phyloP scores from a whole-genome alignment of 805 yeast species.

The Candida ipomoeae region DNA sequence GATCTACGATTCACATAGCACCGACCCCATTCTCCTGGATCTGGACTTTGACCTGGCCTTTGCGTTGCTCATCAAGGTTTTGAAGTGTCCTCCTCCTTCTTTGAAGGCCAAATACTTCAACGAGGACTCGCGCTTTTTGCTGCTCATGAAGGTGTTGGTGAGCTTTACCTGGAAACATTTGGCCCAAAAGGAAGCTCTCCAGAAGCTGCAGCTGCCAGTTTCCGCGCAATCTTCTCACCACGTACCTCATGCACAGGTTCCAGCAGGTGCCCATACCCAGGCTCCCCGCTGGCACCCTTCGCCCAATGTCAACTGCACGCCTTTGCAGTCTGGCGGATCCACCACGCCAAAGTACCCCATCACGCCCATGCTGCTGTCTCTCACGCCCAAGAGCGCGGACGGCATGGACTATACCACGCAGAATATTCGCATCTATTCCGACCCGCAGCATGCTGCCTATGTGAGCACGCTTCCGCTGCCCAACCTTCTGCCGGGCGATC shows the following conservation, averaged over 20 bases:
- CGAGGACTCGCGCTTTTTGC: constrained; percentile 31
- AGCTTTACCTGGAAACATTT: constrained; percentile 28
- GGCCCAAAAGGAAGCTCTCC: constrained; percentile 10
- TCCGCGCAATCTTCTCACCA: not conserved
- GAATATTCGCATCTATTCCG: constrained; percentile 21
- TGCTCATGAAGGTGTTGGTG: constrained; percentile 35
- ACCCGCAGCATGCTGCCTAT: constrained; percentile 8
- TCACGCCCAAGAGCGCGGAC: constrained; percentile 17
- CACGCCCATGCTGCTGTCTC: constrained; percentile 19
- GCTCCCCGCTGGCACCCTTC: not conserved
- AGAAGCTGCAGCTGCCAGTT: constrained; percentile 5
- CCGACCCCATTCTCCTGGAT: constrained; percentile 5
- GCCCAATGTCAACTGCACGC: constrained; percentile 5
- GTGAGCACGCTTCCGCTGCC: constrained; percentile 17
- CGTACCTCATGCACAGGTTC: too few species aligned
- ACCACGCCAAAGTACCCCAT: constrained; percentile 32
- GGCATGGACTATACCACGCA: constrained; percentile 2
- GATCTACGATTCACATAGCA: constrained; percentile 12
- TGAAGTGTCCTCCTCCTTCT: constrained; percentile 45
- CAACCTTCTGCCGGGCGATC: constrained; percentile 17
- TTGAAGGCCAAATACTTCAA: constrained; percentile 43
- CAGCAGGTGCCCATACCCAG: too few species aligned
- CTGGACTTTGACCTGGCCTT: constrained; percentile 15
- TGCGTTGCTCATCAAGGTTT: constrained; percentile 29
- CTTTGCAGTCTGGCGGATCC: constrained; percentile 15